phyloP scores from a whole-genome alignment of 208 protist genomes.

The Polymyxa betae region DNA sequence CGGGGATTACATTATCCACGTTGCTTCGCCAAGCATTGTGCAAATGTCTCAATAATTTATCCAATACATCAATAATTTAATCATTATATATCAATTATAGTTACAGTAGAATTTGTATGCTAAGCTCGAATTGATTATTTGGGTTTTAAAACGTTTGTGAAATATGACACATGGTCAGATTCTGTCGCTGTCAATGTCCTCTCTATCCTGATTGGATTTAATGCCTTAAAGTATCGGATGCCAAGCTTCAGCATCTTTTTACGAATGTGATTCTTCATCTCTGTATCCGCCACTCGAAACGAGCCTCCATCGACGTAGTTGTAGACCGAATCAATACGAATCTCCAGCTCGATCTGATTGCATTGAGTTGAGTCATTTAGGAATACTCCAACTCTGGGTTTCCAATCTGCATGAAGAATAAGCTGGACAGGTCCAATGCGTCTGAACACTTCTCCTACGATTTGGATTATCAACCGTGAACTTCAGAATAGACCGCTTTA shows the following conservation, averaged over 20 bases:
- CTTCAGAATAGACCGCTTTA: neutral
- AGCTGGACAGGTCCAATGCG: neutral
- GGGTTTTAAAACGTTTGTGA: too few species aligned
- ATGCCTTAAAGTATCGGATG: constrained; percentile 16
- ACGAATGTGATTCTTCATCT: constrained; percentile 16
- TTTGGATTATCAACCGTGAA: neutral
- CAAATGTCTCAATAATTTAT: too few species aligned
- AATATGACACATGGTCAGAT: too few species aligned
- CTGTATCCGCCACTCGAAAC: constrained; percentile 5
- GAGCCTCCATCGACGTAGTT: constrained; percentile 13
- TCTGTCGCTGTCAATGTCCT: too few species aligned
- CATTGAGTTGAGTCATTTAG: neutral
- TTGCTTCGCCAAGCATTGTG: too few species aligned
- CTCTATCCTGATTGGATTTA: neutral
- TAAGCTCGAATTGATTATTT: too few species aligned
- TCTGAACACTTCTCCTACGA: neutral
- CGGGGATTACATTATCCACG: too few species aligned
- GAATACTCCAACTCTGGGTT: neutral
- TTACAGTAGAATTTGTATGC: too few species aligned
- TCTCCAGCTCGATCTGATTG: neutral
- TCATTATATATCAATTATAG: too few species aligned
- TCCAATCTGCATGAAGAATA: neutral
- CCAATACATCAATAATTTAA: too few species aligned
- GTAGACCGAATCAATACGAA: constrained; percentile 24
- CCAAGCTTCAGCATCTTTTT: constrained; percentile 29